Evolutionary conservation across 768 basidiomycete genomes (phyloP).

Genomic region (Lentinula sp.): DNA sequence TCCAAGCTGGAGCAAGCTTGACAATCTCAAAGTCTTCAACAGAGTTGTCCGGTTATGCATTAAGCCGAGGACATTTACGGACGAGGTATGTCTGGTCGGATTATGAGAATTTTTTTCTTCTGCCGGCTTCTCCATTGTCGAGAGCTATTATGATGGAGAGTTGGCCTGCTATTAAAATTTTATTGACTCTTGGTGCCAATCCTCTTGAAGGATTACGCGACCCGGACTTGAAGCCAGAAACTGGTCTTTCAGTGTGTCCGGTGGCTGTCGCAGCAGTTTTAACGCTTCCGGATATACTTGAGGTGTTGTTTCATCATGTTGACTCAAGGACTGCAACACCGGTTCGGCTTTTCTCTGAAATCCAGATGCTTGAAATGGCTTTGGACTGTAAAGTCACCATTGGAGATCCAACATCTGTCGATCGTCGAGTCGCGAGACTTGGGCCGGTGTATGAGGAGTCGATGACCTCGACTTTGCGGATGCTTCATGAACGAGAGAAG

Average conservation of each 20-base stretch:
- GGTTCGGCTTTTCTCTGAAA: neutral
- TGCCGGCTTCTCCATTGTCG: constrained; percentile 7
- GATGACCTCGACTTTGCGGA: constrained; percentile 5
- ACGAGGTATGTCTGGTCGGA: constrained; percentile 3
- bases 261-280: neutral
- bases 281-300: constrained; percentile 1
- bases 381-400: neutral
- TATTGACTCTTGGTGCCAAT: constrained; percentile 6
- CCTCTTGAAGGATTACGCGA: constrained; percentile 7
- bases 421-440: constrained; percentile 7
- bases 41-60: neutral
- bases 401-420: constrained; percentile 5
- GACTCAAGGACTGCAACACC: neutral
- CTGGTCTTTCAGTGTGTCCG: neutral
- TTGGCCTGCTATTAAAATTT: neutral
- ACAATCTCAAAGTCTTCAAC: neutral
- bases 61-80: neutral
- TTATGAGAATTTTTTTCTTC: constrained; percentile 5
- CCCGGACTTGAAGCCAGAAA: neutral
- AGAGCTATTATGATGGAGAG: constrained; percentile 9
- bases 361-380: constrained; percentile 1
- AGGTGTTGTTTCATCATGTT: neutral
- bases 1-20: neutral
- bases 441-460: constrained; percentile 1
- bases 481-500: constrained; percentile 2